Evolutionary conservation across 2,329 filamentous ascomycete genomes (phyloP).

Genomic region (Chaetomiaceae sp.): DNA sequence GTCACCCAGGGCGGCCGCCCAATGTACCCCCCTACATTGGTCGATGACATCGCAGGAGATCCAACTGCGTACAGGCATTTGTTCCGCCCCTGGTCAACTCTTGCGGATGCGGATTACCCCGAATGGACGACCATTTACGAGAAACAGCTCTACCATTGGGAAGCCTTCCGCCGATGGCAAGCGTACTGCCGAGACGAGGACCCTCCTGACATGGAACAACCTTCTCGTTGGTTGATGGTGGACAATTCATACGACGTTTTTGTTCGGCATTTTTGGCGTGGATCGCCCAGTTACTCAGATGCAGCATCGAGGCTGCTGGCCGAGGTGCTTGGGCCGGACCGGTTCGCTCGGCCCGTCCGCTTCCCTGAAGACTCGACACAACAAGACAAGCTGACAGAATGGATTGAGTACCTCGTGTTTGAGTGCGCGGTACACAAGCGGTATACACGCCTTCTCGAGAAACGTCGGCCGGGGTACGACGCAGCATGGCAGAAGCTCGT

Average conservation of each 20-base stretch:
- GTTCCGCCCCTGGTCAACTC: conserved; percentile 27
- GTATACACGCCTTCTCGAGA: conserved; percentile 20
- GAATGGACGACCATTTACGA: not conserved
- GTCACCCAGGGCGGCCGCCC: conserved; percentile 31
- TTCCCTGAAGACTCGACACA: conserved; percentile 25
- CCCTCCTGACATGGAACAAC: not conserved
- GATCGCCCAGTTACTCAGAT: too few species aligned
- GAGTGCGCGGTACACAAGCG: conserved; percentile 20
- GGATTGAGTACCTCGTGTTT: conserved; percentile 37
- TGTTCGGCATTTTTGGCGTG: too few species aligned
- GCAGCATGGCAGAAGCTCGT: conserved; percentile 32
- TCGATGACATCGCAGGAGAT: conserved; percentile 25
- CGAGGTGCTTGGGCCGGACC: too few species aligned
- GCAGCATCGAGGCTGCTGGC: too few species aligned
- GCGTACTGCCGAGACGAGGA: not conserved
- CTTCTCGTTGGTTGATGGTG: too few species aligned
- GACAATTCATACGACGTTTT: too few species aligned
- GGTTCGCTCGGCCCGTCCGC: too few species aligned
- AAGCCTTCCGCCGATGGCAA: not conserved
- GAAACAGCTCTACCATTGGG: not conserved
- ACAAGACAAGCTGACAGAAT: conserved; percentile 34
- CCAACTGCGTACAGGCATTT: conserved; percentile 26
- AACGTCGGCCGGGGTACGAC: conserved; percentile 25
- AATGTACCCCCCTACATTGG: conserved; percentile 27
- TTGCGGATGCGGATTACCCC: not conserved